Base-by-base conservation (phyloP, 2,329 filamentous ascomycete genomes). In the Fusarium verticillioides region DNA sequence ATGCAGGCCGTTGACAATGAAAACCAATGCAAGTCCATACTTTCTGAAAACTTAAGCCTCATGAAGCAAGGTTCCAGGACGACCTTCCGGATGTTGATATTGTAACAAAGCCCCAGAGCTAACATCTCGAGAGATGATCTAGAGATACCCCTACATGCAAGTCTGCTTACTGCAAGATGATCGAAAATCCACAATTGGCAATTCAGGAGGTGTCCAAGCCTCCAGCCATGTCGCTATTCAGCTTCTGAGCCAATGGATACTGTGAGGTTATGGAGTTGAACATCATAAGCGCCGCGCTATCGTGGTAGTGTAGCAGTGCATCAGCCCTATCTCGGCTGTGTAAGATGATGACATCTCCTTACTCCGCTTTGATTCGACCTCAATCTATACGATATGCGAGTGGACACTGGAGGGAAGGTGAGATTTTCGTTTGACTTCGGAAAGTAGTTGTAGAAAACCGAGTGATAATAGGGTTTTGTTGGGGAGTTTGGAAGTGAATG, bases 101-200 rank as follows among this genome's bases (percentile, higher is more conserved):
- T 40, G 23, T 8, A 28, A 34, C 13, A 39, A n/a, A 54, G 34
- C 19, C 32, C 50, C 19, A 39, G 34, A 54, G 36, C 34, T 40
- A 23, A 54, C 34, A 23, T 18, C 50, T 54, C 34, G 19, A 54
- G 9, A 30, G 19, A 30, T 40, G 23, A 39, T 26, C 23, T 18
- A 40, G 34, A 28, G 34, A 40, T 39, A 28, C 34, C 23, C 23
- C 34, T 54, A 28, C 10, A 46, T 57, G 39, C 30, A 42, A 43
- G 53, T 16, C 52, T 43, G 19, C 66, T 42, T 47, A 69, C 50
- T 66, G 60, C 56, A 61, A 69, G 66, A 70, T 26, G 32, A 26
- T n/a, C 64, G 61, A 26, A 26, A 34, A n/a, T 15, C 36, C 10
- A 19, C 21, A 40, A 57, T 28, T 36, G 43, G 47, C 7, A 72